A percentile compares a stretch with the other conserved stretches of the same genome.
Evolutionary conservation across 2,329 filamentous ascomycete species (phyloP).

Genomic region (Thermoascus crustaceus): DNA sequence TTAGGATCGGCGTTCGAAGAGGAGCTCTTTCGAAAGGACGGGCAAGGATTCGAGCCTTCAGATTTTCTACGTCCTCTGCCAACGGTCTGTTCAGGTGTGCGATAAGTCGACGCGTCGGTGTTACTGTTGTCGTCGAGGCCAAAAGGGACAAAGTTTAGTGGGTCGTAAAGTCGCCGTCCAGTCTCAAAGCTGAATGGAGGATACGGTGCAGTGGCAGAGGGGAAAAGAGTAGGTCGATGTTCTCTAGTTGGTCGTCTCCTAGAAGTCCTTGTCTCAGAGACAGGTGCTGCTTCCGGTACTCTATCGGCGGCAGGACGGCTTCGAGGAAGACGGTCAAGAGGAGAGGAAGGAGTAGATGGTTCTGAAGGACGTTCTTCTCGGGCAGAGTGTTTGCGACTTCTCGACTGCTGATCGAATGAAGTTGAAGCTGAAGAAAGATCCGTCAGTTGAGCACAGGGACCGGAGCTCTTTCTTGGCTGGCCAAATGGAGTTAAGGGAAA

Average conservation of each 20-base stretch:
- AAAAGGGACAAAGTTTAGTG: slow-evolving; percentile 12
- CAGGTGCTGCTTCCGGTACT: neutral
- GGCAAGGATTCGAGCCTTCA: neutral
- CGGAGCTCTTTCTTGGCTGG: too few relatives aligned
- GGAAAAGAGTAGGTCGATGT: neutral
- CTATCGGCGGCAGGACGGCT: too few relatives aligned
- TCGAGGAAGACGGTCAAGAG: neutral
- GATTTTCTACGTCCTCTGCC: neutral
- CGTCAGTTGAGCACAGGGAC: too few relatives aligned
- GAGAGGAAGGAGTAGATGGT: too few relatives aligned
- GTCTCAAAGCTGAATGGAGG: slow-evolving; percentile 13
- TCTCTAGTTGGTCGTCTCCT: neutral
- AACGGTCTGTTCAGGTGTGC: slow-evolving; percentile 4
- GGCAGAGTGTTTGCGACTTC: too few relatives aligned
- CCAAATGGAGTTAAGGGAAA: too few relatives aligned
- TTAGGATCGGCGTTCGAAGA: neutral
- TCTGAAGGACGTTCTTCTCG: too few relatives aligned
- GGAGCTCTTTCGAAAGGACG: neutral
- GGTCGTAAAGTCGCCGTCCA: slow-evolving; percentile 7
- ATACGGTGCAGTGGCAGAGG: neutral
- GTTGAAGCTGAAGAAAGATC: too few relatives aligned
- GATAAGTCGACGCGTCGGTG: neutral
- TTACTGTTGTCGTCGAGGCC: neutral
- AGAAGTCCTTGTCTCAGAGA: neutral
- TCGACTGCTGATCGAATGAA: too few relatives aligned